These are phyloP conservation scores for Discostella stelligera DNA, from an alignment of 352 stramenopile species.

Conservation along the genomic window DNA sequence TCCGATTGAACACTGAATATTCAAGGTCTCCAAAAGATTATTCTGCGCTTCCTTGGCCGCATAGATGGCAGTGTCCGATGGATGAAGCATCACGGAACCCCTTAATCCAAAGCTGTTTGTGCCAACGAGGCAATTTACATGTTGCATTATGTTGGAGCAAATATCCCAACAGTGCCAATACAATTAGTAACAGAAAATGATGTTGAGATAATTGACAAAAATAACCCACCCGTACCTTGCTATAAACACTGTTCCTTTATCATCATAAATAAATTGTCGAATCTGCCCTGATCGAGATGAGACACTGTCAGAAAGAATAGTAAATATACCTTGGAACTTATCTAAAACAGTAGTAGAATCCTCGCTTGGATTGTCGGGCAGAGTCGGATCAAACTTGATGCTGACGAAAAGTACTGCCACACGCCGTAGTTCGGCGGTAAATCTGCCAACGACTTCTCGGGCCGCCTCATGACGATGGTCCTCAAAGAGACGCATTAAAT, in stretches of 20 bases:
- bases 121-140: background rate
- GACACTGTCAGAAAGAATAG: constrained; percentile 36
- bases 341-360: constrained; percentile 23
- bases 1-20: constrained; percentile 37
- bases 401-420: constrained; percentile 43
- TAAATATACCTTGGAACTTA: constrained; percentile 38
- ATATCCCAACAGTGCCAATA: no score
- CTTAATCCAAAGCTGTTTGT: constrained; percentile 32
- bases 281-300: constrained; percentile 45
- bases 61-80: constrained; percentile 25
- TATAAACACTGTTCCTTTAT: constrained; percentile 67
- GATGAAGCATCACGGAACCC: constrained; percentile 39
- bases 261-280: constrained; percentile 67
- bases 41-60: constrained; percentile 31
- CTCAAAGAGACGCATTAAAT: constrained; percentile 37
- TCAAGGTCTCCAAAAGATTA: constrained; percentile 35
- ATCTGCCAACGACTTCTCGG: constrained; percentile 31
- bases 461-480: constrained; percentile 34
- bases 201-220: background rate
- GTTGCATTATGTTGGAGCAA: no score
- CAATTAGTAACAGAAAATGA: no score
- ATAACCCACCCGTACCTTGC: constrained; percentile 52
- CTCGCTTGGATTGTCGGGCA: constrained; percentile 24
- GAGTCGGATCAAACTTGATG: constrained; percentile 31
- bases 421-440: constrained; percentile 32